Percentiles rank a stretch among this genome's conserved stretches.
Evolutionary conservation across 345 rosid species (phyloP).

Genomic region (Euphorbia lathyris): DNA sequence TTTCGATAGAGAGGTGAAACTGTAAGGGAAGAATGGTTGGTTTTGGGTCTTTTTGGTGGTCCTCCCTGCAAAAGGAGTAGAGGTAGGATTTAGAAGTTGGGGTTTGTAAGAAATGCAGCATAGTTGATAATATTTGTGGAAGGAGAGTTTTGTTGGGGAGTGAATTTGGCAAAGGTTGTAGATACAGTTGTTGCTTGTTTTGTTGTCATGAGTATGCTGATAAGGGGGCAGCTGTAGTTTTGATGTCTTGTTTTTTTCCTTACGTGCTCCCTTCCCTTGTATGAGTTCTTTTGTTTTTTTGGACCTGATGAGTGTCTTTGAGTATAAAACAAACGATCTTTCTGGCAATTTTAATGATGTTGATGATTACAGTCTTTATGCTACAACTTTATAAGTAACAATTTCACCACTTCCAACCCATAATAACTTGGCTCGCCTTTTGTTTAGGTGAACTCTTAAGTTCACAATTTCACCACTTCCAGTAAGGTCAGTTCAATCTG

Average conservation of each 20-base stretch:
- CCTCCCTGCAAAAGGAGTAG: not conserved
- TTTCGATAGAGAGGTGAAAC: constrained; percentile 61
- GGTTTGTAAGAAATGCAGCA: constrained; percentile 9
- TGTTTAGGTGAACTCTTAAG: no score
- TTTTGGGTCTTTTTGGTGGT: constrained; percentile 1
- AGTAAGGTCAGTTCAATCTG: no score
- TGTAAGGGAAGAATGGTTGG: constrained; percentile 26
- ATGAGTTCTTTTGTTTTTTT: constrained; percentile 21
- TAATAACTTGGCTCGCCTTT: no score
- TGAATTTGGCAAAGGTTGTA: constrained; percentile 30
- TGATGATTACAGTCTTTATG: constrained; percentile 1
- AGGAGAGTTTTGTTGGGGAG: constrained; percentile 12
- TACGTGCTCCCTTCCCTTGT: constrained; percentile 21
- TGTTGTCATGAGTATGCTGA: constrained; percentile 33
- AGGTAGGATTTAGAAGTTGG: constrained; percentile 4
- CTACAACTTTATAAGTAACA: no score
- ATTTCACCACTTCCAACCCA: no score
- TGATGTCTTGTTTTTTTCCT: constrained; percentile 19
- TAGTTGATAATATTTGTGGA: constrained; percentile 1
- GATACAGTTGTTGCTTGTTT: constrained; percentile 47
- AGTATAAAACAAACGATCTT: constrained; percentile 24
- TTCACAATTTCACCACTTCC: no score
- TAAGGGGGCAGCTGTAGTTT: constrained; percentile 39
- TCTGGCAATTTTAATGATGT: constrained; percentile 43
- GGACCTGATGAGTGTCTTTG: not conserved